Conservation (phyloP, 73 alveolate genomes). For the Symbiodinium natans region DNA sequence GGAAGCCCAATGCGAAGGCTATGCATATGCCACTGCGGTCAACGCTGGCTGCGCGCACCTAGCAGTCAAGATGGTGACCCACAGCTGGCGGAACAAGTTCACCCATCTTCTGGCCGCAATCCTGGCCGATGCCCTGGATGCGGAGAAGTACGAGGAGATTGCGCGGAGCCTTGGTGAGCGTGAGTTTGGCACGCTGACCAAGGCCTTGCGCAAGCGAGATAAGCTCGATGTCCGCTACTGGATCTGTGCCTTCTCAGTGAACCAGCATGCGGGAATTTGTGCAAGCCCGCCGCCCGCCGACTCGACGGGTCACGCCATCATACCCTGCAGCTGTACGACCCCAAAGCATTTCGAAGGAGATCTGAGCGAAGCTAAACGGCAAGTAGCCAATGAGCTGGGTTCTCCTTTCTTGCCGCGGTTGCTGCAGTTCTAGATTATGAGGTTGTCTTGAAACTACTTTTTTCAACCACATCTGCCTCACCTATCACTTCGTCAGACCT, state of each 20-base stretch:
- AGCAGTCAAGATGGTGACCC: constrained; percentile 56
- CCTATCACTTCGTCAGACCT: no score
- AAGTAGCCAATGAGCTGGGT: not conserved
- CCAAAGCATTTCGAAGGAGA: constrained; percentile 45
- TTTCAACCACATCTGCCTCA: no score
- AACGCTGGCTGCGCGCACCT: not conserved
- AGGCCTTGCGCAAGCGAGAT: not conserved
- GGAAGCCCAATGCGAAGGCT: not conserved
- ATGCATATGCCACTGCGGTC: constrained; percentile 30
- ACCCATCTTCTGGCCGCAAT: constrained; percentile 14
- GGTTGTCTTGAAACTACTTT: no score
- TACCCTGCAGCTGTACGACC: constrained; percentile 25
- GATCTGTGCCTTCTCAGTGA: constrained; percentile 83
- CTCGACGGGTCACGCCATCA: constrained; percentile 44
- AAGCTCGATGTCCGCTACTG: constrained; percentile 44
- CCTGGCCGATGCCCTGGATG: constrained; percentile 33
- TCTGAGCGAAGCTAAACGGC: constrained; percentile 7
- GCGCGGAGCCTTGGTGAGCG: not conserved
- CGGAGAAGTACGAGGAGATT: not conserved
- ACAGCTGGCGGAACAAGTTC: constrained; percentile 52
- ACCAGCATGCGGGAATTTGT: constrained; percentile 76
- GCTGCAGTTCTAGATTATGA: no score
- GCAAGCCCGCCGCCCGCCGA: constrained; percentile 18
- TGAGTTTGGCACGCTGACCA: not conserved
- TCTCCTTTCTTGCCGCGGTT: no score